Conservation (phyloP, 306 rosid genomes). For the Leucaena leucocephala region DNA sequence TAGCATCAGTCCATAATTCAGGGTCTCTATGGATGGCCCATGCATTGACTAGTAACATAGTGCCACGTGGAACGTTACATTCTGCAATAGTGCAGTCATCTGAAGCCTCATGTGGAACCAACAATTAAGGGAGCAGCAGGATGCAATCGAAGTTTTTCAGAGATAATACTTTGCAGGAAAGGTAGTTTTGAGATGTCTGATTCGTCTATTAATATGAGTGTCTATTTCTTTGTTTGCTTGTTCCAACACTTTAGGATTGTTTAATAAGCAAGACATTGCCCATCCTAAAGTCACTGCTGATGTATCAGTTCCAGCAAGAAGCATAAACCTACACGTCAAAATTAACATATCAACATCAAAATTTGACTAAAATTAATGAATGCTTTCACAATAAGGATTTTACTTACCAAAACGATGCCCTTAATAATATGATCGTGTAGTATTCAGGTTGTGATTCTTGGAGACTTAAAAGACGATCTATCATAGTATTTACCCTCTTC, state of each 20-base stretch:
- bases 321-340: background rate
- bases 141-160: background rate
- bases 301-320: background rate
- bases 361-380: no score
- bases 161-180: background rate
- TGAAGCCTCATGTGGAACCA: slow-evolving; percentile 7
- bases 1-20: background rate
- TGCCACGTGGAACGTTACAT: background rate
- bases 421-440: no score
- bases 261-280: background rate
- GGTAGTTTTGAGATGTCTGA: background rate
- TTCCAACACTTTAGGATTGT: background rate
- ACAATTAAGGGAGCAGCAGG: background rate
- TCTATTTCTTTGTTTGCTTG: background rate
- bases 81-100: background rate
- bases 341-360: background rate
- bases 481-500: no score
- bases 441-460: no score
- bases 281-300: background rate
- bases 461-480: no score
- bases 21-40: slow-evolving; percentile 4
- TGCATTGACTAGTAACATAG: background rate
- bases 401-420: no score
- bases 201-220: background rate
- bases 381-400: background rate